Evolutionary conservation across 345 rosid genomes (phyloP), one percentile per base, ranked within the genome.

Genomic region (Ceriops tagal): DNA sequence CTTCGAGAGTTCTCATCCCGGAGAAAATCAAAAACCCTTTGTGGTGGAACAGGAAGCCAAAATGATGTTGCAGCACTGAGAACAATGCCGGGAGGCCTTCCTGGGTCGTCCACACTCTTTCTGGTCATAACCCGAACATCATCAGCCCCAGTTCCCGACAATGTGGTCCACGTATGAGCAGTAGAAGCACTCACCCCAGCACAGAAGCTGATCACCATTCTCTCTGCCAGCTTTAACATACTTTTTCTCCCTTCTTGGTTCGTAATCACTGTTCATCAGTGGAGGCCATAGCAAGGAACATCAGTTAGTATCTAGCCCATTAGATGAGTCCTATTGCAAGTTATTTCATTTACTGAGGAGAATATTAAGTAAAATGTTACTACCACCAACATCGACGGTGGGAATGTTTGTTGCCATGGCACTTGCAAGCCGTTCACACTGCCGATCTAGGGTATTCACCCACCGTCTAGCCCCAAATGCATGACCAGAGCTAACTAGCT

Each of bases 391-490:
- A 16, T 92, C 98, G 0, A 76, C 62, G 0, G 87, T 71, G 20
- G 89, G 87, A 68, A 84, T 65, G 69, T 74, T 83, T 35, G 84
- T 78, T 26, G 91, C 85, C 83, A 83, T 72, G 61, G 84, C 86
- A 69, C 92, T 84, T 3, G 97, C 88, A 7, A 89, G 84, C 24
- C 98, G 72, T 79, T 92, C 93, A 43, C 97, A 84, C 51, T 92
- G 92, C 68, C 97, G 83, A 19, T 86, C 87, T 16, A 96, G 71
- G 16, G 90, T 88, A 8, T 92, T 81, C 26, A 92, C 74, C 99
- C 99, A 96, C n/a, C 97, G 92, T 70, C 66, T 88, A 15, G 98
- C 99, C 15, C 93, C 96, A 49, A 90, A 90, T 11, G 91, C 98
- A 32, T 83, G 81, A 11, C 98, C 98, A 7, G 88, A 74, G 75